A percentile compares a stretch with the other conserved stretches of the same genome.
phyloP scores from a whole-genome alignment of 805 yeast species.

The Myxozyma sirexii region DNA sequence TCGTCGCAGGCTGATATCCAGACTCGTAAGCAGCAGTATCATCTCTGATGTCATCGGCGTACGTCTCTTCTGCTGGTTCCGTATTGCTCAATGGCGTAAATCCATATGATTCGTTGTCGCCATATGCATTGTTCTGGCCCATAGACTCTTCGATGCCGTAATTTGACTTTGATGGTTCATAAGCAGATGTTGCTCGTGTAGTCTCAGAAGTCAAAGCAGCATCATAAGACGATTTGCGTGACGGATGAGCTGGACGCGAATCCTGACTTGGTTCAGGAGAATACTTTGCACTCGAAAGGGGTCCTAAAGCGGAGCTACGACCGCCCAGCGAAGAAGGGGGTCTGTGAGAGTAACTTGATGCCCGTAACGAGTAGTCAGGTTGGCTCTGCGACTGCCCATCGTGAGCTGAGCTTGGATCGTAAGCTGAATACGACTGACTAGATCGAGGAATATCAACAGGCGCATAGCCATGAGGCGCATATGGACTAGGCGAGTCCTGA shows the following conservation, averaged over 20 bases:
- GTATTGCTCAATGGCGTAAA: background rate
- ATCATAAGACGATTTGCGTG: conserved; percentile 5
- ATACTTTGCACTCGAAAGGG: background rate
- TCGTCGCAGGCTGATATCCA: background rate
- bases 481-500: conserved; percentile 16
- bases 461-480: conserved; percentile 9
- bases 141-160: conserved; percentile 28
- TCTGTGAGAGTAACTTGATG: conserved; percentile 6
- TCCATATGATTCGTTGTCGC: background rate
- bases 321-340: conserved; percentile 13
- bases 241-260: background rate
- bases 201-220: conserved; percentile 1
- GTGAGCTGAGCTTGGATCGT: conserved; percentile 10
- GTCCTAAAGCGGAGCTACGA: background rate
- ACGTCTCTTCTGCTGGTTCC: background rate
- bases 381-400: conserved; percentile 3
- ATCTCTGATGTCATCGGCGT: background rate
- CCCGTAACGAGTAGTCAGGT: conserved; percentile 8
- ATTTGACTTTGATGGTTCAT: conserved; percentile 20
- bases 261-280: conserved; percentile 1
- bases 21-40: background rate
- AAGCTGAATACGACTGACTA: background rate
- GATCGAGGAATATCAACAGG: conserved; percentile 18
- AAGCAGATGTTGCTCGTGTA: conserved; percentile 30
- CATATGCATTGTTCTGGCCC: background rate